A percentile compares a stretch with the other conserved stretches of the same genome.
phyloP scores from a whole-genome alignment of 2,329 filamentous ascomycete genomes.

The Thielaviopsis punctulata region DNA sequence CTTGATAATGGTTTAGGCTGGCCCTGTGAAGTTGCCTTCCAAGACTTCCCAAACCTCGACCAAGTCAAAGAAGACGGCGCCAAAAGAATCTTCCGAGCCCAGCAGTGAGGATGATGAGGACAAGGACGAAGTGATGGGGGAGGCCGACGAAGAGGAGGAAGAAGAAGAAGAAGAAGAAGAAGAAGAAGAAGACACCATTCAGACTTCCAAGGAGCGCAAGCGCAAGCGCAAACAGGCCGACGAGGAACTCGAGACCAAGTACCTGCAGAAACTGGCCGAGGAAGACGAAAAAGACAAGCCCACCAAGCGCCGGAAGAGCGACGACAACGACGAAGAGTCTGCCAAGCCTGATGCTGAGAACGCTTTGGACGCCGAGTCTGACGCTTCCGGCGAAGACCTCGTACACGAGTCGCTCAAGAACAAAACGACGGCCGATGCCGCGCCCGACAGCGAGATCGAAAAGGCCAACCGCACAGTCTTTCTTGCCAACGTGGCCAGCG shows the following conservation, averaged over 20 bases:
- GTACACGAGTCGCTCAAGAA: constrained; percentile 40
- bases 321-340: constrained; percentile 21
- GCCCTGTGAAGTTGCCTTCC: constrained; percentile 29
- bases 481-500: constrained; percentile 72
- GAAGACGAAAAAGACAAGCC: constrained; percentile 39
- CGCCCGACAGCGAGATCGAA: constrained; percentile 40
- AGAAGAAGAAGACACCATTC: constrained; percentile 22
- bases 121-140: constrained; percentile 14
- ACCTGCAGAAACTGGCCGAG: constrained; percentile 47
- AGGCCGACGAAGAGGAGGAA: constrained; percentile 18
- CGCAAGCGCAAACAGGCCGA: constrained; percentile 51
- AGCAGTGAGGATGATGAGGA: constrained; percentile 16
- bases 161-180: constrained; percentile 19
- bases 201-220: constrained; percentile 36
- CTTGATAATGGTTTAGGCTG: constrained; percentile 24
- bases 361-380: constrained; percentile 24
- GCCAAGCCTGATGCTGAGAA: constrained; percentile 25
- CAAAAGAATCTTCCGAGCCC: constrained; percentile 16
- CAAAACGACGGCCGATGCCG: not conserved
- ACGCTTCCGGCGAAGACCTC: constrained; percentile 18
- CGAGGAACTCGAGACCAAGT: constrained; percentile 53
- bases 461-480: constrained; percentile 86
- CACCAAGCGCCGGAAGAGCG: constrained; percentile 35
- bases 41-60: constrained; percentile 17
- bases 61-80: constrained; percentile 20